Percentiles rank a stretch among this genome's conserved stretches.
Evolutionary conservation across 2,329 filamentous ascomycete species (phyloP).

Genomic region (Corniculantispora saksenae): DNA sequence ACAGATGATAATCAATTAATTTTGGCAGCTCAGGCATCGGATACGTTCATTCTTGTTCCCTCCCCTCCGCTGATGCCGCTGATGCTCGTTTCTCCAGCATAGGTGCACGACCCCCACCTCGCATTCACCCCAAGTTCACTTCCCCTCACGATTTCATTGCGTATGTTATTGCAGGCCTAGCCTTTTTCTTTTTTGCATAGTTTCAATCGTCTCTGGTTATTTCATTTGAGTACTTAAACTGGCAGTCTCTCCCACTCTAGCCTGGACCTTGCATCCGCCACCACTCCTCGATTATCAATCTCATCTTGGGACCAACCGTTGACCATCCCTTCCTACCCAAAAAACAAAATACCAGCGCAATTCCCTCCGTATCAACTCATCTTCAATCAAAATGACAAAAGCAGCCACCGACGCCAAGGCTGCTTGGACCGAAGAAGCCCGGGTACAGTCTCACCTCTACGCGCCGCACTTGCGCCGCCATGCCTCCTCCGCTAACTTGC

Average conservation of each 20-base stretch:
- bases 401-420: neutral
- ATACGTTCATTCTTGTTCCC: neutral
- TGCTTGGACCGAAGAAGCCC: constrained; percentile 14
- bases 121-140: neutral
- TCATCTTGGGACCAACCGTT: no score
- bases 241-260: neutral
- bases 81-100: neutral
- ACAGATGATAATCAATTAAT: neutral
- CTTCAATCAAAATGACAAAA: neutral
- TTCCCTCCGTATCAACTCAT: neutral
- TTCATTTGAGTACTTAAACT: no score
- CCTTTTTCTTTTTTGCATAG: neutral
- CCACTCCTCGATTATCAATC: neutral
- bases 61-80: neutral
- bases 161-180: neutral
- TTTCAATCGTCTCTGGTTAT: neutral
- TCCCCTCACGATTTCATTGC: neutral
- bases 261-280: neutral
- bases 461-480: no score
- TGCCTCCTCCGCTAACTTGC: neutral
- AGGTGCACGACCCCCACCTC: neutral
- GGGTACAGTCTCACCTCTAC: neutral
- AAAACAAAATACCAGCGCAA: no score
- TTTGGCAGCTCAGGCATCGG: neutral
- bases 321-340: neutral